Conservation (phyloP, 306 rosid species). For the Prunus mira region DNA sequence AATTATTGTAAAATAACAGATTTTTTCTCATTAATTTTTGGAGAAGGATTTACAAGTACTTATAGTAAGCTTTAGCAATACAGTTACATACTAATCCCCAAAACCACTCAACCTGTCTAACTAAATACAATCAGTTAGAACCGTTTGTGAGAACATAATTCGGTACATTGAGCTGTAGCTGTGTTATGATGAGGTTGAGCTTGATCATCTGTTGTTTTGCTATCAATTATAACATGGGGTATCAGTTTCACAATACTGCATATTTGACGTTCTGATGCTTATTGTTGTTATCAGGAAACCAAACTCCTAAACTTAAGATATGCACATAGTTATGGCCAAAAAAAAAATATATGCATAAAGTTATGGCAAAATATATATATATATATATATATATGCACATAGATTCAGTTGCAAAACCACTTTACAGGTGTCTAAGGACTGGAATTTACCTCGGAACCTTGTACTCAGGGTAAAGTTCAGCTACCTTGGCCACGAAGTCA, state of each 20-base stretch:
- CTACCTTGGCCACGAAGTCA: conserved; percentile 76
- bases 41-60: too few species aligned
- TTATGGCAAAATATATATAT: neutral
- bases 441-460: conserved; percentile 58
- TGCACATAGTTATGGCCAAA: neutral
- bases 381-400: neutral
- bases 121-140: too few species aligned
- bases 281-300: neutral
- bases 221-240: too few species aligned
- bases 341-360: neutral
- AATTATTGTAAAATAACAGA: too few species aligned
- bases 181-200: too few species aligned
- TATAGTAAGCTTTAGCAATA: too few species aligned
- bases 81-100: too few species aligned
- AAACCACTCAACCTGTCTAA: too few species aligned
- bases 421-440: neutral
- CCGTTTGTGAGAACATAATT: too few species aligned
- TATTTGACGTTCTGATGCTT: neutral
- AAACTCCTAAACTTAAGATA: neutral
- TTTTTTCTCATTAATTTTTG: too few species aligned
- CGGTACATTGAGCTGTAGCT: too few species aligned
- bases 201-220: too few species aligned
- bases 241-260: neutral
- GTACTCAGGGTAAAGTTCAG: conserved; percentile 75
- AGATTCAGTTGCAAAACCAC: neutral